Evolutionary conservation across 805 yeast genomes (phyloP), one percentile per base, ranked within the genome.

Genomic region (Wickerhamiella galacta): DNA sequence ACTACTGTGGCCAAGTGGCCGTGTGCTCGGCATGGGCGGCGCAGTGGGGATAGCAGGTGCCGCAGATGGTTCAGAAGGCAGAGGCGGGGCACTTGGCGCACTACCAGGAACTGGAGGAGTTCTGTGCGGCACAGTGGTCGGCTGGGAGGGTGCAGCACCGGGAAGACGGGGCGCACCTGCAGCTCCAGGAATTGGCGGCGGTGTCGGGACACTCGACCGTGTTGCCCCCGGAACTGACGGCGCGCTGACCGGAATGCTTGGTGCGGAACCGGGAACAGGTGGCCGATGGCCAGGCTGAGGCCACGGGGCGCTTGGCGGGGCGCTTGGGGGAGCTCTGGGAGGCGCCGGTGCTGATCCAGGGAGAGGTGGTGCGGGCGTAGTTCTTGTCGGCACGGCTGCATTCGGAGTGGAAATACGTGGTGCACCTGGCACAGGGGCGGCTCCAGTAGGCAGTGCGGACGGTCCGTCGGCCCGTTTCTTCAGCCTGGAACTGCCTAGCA

Each of bases 401-500:
- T 4, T 10, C n/a, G 41, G 35, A 11, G 33, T 20, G 11, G 32
- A 9, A 3, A 22, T 34, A 14, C 41, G 39, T 12, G 40, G 36
- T 9, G 37, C 30, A 2, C 38, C 34, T 12, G 45, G 42, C 4
- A 35, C 32, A 1, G 41, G 26, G 7, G 46, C 38, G 2, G 38
- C 37, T 3, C 28, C 30, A 4, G 30, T 18, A 15, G 38, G n/a
- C n/a, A n/a, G n/a, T n/a, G 37, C 6, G 31, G 27, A 4, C 18
- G 28, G 20, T 23, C 30, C 9, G 30, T 6, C 21, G 23, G 8
- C 14, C 31, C 43, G 31, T n/a, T 32, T 35, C 21, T 31, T 32
- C 16, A 41, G 30, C 15, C 39, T 37, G 3, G 43, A 33, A 6
- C 42, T 40, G 15, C 44, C 44, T 3, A 41, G 31, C 3, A 41